phyloP scores from a whole-genome alignment of 768 basidiomycete genomes.

The Cubamyces sp. region DNA sequence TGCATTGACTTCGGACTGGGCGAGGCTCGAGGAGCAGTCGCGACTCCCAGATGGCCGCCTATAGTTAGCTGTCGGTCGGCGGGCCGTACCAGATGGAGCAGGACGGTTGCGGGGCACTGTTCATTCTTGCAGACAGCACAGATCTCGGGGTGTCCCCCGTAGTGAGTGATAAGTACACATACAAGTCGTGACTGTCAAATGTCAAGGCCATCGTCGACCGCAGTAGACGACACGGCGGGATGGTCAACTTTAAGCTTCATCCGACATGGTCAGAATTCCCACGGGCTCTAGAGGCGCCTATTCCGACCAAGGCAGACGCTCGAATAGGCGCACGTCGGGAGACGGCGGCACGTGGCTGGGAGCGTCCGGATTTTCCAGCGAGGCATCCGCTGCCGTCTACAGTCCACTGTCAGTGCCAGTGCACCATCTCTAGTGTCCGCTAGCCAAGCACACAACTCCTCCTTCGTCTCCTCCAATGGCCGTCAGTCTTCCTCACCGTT shows the following conservation, averaged over 20 bases:
- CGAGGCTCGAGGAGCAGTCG: not conserved
- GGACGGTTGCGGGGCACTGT: no score
- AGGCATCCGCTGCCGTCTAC: conserved; percentile 4
- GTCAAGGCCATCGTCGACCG: no score
- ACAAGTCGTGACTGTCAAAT: no score
- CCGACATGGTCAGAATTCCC: no score
- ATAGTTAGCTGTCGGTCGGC: not conserved
- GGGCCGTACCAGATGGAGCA: not conserved
- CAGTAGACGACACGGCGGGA: no score
- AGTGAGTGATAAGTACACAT: not conserved
- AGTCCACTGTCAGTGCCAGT: not conserved
- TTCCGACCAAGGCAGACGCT: not conserved
- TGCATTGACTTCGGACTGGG: not conserved
- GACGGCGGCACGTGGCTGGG: conserved; percentile 4
- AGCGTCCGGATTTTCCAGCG: conserved; percentile 28
- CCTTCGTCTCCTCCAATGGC: conserved; percentile 30
- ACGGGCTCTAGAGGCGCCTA: no score
- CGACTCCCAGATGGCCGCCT: conserved; percentile 4
- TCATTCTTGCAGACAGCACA: no score
- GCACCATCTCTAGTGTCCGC: not conserved
- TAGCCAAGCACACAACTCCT: not conserved
- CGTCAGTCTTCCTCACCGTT: conserved; percentile 22
- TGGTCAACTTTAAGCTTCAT: no score
- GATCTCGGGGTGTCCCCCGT: not conserved
- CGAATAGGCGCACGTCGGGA: not conserved